These are phyloP conservation scores for Marasmius oreades DNA, from an alignment of 1,284 basidiomycete species.

Conservation along the genomic window DNA sequence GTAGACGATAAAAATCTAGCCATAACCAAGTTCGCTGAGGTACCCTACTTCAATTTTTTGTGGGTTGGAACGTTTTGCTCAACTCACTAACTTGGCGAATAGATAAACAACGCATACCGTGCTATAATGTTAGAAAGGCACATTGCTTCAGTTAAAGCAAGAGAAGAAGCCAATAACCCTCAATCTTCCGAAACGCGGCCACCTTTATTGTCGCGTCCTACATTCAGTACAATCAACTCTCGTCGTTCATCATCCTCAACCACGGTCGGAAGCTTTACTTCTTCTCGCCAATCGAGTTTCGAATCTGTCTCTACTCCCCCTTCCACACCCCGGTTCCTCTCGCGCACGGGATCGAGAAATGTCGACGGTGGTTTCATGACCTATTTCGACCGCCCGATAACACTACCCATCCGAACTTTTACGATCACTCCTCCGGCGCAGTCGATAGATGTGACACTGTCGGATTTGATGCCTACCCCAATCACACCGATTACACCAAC, in stretches of 20 bases:
- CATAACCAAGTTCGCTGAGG: slow-evolving; percentile 23
- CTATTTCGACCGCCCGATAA: not conserved
- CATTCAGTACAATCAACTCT: not conserved
- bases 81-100: slow-evolving; percentile 1
- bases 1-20: slow-evolving; percentile 21
- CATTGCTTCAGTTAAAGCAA: slow-evolving; percentile 6
- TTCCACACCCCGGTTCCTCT: slow-evolving; percentile 7
- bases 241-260: slow-evolving; percentile 9
- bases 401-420: not conserved
- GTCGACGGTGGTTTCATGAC: slow-evolving; percentile 4
- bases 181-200: slow-evolving; percentile 3
- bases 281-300: slow-evolving; percentile 15
- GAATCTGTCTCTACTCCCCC: slow-evolving; percentile 11
- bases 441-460: not conserved
- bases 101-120: slow-evolving; percentile 30
- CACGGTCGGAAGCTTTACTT: slow-evolving; percentile 4
- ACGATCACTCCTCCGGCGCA: not conserved
- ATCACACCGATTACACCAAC: not conserved
- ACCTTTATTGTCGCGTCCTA: not conserved
- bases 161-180: slow-evolving; percentile 4
- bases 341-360: slow-evolving; percentile 4
- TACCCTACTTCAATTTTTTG: slow-evolving; percentile 9
- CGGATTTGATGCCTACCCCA: not conserved
- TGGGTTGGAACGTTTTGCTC: not conserved
- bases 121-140: slow-evolving; percentile 22